A percentile compares a stretch with the other conserved stretches of the same genome.
These are phyloP conservation scores for Sparassis latifolia DNA, from an alignment of 1,284 basidiomycete genomes.

Conservation along the genomic window DNA sequence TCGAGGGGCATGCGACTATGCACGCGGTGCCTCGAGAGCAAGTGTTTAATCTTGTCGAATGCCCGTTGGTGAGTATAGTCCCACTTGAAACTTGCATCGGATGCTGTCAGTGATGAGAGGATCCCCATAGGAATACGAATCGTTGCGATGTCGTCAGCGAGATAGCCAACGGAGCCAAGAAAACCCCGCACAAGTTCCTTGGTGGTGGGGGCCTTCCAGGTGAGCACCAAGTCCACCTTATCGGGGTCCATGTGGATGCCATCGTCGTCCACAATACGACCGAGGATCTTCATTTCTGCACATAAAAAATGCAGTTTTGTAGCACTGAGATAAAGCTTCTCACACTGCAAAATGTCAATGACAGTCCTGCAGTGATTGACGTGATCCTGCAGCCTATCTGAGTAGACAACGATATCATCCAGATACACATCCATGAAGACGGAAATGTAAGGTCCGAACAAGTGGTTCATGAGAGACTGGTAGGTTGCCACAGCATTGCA, in stretches of 20 bases:
- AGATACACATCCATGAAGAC: conserved; percentile 16
- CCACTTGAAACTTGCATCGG: conserved; percentile 13
- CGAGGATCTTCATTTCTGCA: conserved; percentile 19
- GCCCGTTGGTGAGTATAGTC: conserved; percentile 18
- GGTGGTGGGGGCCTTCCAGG: conserved; percentile 24
- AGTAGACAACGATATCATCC: conserved; percentile 25
- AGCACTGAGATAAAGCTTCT: conserved; percentile 17
- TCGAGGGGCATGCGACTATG: conserved; percentile 14
- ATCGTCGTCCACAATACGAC: conserved; percentile 22
- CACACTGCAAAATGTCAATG: conserved; percentile 13
- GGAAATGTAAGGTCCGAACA: not conserved
- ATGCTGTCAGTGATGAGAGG: conserved; percentile 10
- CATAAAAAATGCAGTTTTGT: conserved; percentile 24
- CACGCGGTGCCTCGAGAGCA: conserved; percentile 11
- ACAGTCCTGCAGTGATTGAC: conserved; percentile 16
- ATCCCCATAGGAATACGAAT: conserved; percentile 16
- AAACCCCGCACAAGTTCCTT: conserved; percentile 15
- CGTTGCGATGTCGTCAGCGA: conserved; percentile 12
- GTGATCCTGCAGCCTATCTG: conserved; percentile 21
- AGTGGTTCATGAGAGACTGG: conserved; percentile 4
- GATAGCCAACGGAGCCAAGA: conserved; percentile 19
- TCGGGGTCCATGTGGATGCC: conserved; percentile 25
- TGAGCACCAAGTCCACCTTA: conserved; percentile 20
- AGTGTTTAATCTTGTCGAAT: conserved; percentile 19
- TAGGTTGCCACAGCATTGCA: conserved; percentile 24